These are phyloP conservation scores for Volutella citrinella DNA, from an alignment of 2,329 filamentous ascomycete genomes.

Conservation along the genomic window DNA sequence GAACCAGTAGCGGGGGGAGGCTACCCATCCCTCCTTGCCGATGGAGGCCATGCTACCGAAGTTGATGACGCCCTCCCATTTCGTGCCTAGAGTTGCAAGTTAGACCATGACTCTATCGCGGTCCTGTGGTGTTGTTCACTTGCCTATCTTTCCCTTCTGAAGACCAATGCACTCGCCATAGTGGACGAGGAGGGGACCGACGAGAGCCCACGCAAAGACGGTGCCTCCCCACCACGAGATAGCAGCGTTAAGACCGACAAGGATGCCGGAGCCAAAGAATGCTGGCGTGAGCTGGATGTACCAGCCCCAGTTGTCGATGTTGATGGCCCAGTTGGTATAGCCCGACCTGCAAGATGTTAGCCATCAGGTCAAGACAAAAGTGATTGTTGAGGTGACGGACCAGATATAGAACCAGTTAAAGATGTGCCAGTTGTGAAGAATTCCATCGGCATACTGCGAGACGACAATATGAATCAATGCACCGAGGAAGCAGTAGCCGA, in stretches of 20 bases:
- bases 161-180: constrained; percentile 49
- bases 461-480: constrained; percentile 49
- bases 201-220: constrained; percentile 51
- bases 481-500: constrained; percentile 43
- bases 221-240: constrained; percentile 53
- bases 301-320: constrained; percentile 60
- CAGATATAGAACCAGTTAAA: constrained; percentile 51
- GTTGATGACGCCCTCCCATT: constrained; percentile 21
- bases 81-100: constrained; percentile 6
- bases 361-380: no score
- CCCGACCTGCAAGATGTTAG: no score
- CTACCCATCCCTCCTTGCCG: constrained; percentile 5
- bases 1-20: constrained; percentile 36
- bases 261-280: constrained; percentile 50
- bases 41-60: background rate
- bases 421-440: constrained; percentile 54
- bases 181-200: constrained; percentile 39
- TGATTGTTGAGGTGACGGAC: no score
- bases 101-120: no score
- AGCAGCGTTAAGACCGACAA: constrained; percentile 48
- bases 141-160: constrained; percentile 5
- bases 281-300: constrained; percentile 54
- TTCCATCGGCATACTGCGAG: constrained; percentile 54
- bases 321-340: constrained; percentile 41
- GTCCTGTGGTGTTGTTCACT: no score